Evolutionary conservation across 306 rosid species (phyloP), one percentile per base, ranked within the genome.

Genomic region (Dryas drummondii): DNA sequence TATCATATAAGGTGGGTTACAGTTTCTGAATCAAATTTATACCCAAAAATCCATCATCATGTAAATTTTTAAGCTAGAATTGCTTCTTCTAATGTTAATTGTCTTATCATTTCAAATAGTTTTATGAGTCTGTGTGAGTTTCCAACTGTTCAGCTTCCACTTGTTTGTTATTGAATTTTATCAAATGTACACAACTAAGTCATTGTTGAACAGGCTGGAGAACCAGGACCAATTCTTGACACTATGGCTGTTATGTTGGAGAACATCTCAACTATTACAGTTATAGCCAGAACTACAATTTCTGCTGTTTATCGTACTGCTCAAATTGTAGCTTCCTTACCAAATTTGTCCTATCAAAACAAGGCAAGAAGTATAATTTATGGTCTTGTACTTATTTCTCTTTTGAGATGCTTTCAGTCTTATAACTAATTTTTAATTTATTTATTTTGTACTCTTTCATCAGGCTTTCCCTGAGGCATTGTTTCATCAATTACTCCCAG

Each of bases 401-500:
- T 76, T 41, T 60, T 75, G 71, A 32, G 59, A 71, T 59, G 32
- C 32, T 70, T 72, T 73, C 78, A 73, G 42, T 82, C 80, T 71
- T 54, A 58, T 22, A 76, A 61, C 50, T 77, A 70, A 72, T 76
- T 73, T 81, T 79, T 74, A 66, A 76, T 81, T 74, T 55, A 15
- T 56, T 70, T 78, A 45, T 78, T 63, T 73, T 86, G 55, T 73
- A 60, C 53, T 59, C 56, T 14, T 14, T 57, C 10, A 3, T 22
- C 76, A 92, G 98, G 96, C 87, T 65, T 92, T 96, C 82, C 99
- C 99, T 44, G 99, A 96, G 86, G 90, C 97, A 66, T 82, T 96
- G 88, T 89, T 92, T 85, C 96, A 96, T 83, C 99, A 96, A 70
- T 80, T 96, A 76, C 91, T 90, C 76, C 87, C 70, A 52, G 93